Evolutionary conservation across 1,139 yeast genomes (phyloP), one percentile per base, ranked within the genome.

Genomic region (Debaryomyces sp.): DNA sequence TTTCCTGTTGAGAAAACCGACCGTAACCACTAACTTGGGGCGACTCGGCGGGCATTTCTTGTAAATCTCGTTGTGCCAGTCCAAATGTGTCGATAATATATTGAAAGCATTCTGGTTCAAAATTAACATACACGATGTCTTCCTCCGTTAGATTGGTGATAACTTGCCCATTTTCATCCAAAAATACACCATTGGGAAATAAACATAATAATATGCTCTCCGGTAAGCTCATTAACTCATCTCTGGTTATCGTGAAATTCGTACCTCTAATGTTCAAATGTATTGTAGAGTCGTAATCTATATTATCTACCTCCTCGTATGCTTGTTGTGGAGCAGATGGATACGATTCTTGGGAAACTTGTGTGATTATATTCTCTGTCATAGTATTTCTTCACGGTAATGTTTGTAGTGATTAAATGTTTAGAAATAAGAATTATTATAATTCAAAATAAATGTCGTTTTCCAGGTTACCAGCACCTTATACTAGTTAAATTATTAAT

Each of bases 141-240:
- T 85, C 84, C 54, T 88, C 92, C 0, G 94, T 84, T 59, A 87
- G 68, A 56, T 86, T 87, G 39, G 88, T 79, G 48, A 88, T 87
- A n/a, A 87, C 87, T 50, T 83, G 85, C 3, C 95, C 96, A 46
- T 81, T 70, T 48, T 77, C 77, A 63, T 89, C 95, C 50, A 89
- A 77, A 62, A 89, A 86, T 6, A 91, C 92, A 33, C 98, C 97
- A 56, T 89, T 89, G 13, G 98, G 96, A 66, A 85, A 95, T 47
- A 89, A 70, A 57, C 97, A 90, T 48, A 92, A 78, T 52, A 95
- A 73, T 29, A 95, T 85, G 54, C 94, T 84, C 66, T 95, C 98
- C 1, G 99, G 98, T 46, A 94, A 73, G 49, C 92, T 84, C 87
- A 91, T 85, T 56, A 94, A 78, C 64, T 90, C 97, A 57, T 90